Conservation (phyloP, 805 yeast species). For the Wickerhamiella domercqiae region DNA sequence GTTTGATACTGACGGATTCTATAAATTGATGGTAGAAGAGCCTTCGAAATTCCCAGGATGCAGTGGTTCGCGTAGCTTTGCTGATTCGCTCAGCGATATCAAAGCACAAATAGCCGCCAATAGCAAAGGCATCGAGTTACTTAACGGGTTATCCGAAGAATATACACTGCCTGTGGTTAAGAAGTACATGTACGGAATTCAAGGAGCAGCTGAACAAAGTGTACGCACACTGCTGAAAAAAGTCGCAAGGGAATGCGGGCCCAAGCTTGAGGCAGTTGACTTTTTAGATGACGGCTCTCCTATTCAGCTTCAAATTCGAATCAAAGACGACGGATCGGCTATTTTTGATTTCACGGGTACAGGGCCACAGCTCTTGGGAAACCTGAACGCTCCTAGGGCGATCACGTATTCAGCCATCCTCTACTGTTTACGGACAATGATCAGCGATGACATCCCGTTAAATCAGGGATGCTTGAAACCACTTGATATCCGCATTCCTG, state of each 20-base stretch:
- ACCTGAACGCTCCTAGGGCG: slow-evolving; percentile 84
- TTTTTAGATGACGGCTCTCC: slow-evolving; percentile 25
- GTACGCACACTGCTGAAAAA: slow-evolving; percentile 41
- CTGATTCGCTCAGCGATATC: slow-evolving; percentile 71
- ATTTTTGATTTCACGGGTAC: slow-evolving; percentile 76
- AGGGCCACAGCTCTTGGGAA: slow-evolving; percentile 75
- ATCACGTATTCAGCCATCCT: slow-evolving; percentile 79
- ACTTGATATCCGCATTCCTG: slow-evolving; percentile 49
- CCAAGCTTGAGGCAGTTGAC: slow-evolving; percentile 18
- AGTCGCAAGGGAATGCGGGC: slow-evolving; percentile 28
- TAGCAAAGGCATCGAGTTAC: slow-evolving; percentile 61
- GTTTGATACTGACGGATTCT: slow-evolving; percentile 60
- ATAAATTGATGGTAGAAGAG: slow-evolving; percentile 44
- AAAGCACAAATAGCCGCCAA: slow-evolving; percentile 85
- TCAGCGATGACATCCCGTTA: slow-evolving; percentile 75
- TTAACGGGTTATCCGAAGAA: slow-evolving; percentile 45
- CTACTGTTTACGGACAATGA: slow-evolving; percentile 72
- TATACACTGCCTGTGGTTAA: slow-evolving; percentile 44
- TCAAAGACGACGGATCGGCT: slow-evolving; percentile 45
- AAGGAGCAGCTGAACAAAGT: slow-evolving; percentile 58
- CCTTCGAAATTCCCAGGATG: slow-evolving; percentile 79
- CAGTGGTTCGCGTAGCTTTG: slow-evolving; percentile 71
- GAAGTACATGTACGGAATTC: slow-evolving; percentile 69
- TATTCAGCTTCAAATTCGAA: slow-evolving; percentile 17
- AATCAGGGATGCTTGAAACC: slow-evolving; percentile 88